These are phyloP conservation scores for Catharanthus roseus DNA, from an alignment of 257 asterid genomes.

Conservation along the genomic window DNA sequence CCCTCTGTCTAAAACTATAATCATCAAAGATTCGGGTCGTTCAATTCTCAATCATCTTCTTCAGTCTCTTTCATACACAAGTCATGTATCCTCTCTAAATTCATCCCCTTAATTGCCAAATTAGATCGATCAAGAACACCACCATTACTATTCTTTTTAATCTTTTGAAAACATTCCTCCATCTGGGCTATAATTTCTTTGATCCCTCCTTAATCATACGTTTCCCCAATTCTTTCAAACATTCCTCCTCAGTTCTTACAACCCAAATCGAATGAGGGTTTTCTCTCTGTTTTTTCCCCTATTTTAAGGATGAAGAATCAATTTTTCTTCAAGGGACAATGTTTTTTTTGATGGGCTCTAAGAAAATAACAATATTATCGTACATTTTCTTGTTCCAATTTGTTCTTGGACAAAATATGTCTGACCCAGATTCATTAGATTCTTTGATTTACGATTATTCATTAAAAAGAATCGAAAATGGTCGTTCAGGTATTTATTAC, in stretches of 20 bases:
- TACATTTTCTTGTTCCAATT: constrained; percentile 16
- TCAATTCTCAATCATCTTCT: constrained; percentile 22
- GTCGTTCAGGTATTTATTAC: constrained; percentile 45
- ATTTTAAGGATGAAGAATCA: constrained; percentile 21
- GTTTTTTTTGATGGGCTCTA: constrained; percentile 67
- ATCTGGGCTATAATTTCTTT: constrained; percentile 6
- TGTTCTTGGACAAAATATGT: constrained; percentile 27
- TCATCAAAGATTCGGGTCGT: constrained; percentile 24
- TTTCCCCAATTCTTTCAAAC: neutral
- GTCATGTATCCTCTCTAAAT: constrained; percentile 30
- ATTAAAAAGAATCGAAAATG: constrained; percentile 21
- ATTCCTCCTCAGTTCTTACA: no score
- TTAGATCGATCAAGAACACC: constrained; percentile 24
- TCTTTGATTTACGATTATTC: constrained; percentile 42
- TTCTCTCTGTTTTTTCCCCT: neutral
- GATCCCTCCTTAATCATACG: neutral
- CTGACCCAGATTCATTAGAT: constrained; percentile 42
- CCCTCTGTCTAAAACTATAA: constrained; percentile 7
- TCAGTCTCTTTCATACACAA: constrained; percentile 25
- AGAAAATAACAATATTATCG: constrained; percentile 19
- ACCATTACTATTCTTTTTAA: neutral
- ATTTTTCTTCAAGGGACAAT: constrained; percentile 6
- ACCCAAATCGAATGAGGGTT: neutral
- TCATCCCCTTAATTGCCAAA: constrained; percentile 28
- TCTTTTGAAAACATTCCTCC: constrained; percentile 21